Base-by-base conservation (phyloP, 805 yeast species). In the Metschnikowia lunata region DNA sequence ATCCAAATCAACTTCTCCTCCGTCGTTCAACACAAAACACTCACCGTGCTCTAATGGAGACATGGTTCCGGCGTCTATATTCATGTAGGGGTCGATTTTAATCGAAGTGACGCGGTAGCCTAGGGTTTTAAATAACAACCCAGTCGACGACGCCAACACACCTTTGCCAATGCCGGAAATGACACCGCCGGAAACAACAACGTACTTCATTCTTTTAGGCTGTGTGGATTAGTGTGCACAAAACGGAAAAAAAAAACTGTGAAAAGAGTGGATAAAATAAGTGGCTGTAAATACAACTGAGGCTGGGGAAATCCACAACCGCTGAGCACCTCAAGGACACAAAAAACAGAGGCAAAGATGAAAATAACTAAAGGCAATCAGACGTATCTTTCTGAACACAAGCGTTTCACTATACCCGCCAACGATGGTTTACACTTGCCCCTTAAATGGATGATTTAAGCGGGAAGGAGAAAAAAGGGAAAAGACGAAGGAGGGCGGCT, bases 1-100 rank as follows among this genome's bases (percentile, higher is more conserved):
- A 72, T 93, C 99, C 63, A 93, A 79, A 71, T 93, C 99, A 37
- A 91, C 96, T 71, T 93, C 99, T 58, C 99, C 99, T 66, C 99
- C 99, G 64, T 93, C 99, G 66, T 91, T 87, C 61, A 93, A 76
- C 42, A 93, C 98, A 64, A 93, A 93, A 64, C 96, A 96, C 69
- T 93, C 99, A 58, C 99, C 99, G 64, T 93, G 99, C 69, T 93
- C 99, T 62, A 93, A 75, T 18, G 99, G 99, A 34, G 97, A 88
- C 99, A 93, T 93, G 36, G 99, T 93, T 59, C 99, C 99, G 33
- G 99, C 99, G 72, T 93, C 99, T 56, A 93, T 88, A 72, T 93
- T 93, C 95, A 93, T 87, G 71, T 93, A 93, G 34, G 99, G 99
- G 72, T 93, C 99, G 60, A 93, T 93, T 69, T 93, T 93, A 73